Percentiles rank a stretch among this genome's conserved stretches.
These are phyloP conservation scores for Fistulinella cinereoalba DNA, from an alignment of 1,284 basidiomycete genomes.

Conservation along the genomic window DNA sequence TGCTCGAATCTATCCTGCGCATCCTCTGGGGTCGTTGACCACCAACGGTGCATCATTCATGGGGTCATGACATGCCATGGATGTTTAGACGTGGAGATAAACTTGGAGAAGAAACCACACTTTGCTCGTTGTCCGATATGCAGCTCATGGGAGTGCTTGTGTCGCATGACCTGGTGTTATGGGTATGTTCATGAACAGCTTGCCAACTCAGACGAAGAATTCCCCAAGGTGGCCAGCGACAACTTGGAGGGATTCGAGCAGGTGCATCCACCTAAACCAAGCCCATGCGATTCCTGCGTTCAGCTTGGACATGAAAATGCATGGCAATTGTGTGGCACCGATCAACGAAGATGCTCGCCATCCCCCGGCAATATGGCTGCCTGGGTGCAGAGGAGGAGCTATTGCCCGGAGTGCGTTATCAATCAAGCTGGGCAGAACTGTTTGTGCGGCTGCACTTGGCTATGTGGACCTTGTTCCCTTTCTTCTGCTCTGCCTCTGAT, in stretches of 20 bases:
- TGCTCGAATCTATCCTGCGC: neutral
- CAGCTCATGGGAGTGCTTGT: neutral
- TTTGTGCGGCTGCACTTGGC: neutral
- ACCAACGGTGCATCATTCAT: neutral
- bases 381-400: neutral
- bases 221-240: neutral
- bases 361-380: neutral
- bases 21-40: neutral
- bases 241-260: neutral
- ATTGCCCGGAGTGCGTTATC: neutral
- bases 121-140: constrained; percentile 4
- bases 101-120: neutral
- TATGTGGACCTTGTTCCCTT: neutral
- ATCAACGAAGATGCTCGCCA: neutral
- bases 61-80: neutral
- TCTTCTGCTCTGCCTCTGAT: neutral
- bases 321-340: neutral
- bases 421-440: neutral
- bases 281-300: neutral
- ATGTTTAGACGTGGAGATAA: neutral
- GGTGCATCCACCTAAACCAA: neutral
- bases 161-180: neutral
- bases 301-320: neutral
- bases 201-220: neutral
- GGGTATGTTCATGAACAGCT: neutral